Evolutionary conservation across 257 asterid genomes (phyloP).

Genomic region (Vinca minor): DNA sequence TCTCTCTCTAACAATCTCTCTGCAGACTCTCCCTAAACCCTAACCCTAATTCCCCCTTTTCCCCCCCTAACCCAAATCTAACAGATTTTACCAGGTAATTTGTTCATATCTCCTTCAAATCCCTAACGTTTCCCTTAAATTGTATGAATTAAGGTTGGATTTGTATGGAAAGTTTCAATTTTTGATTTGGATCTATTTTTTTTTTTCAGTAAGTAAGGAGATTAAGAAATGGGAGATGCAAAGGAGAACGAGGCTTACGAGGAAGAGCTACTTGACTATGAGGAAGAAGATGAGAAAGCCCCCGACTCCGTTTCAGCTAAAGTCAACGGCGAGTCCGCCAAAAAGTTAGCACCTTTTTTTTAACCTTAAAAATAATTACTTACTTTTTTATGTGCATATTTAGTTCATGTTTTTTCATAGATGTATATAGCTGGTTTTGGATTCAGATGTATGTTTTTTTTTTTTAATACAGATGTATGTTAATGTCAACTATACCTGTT

Average conservation of each 20-base stretch:
- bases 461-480: too few relatives aligned
- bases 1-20: conserved; percentile 3
- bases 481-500: background rate
- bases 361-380: background rate
- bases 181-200: conserved; percentile 20
- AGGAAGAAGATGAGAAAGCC: conserved; percentile 83
- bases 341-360: conserved; percentile 43
- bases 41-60: conserved; percentile 13
- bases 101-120: background rate
- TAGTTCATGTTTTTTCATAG: background rate
- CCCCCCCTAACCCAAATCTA: background rate
- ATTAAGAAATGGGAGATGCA: conserved; percentile 50
- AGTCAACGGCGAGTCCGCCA: conserved; percentile 78
- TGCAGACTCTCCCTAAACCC: conserved; percentile 29
- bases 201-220: background rate
- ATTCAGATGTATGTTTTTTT: background rate
- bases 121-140: background rate
- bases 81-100: conserved; percentile 20
- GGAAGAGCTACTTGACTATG: conserved; percentile 94
- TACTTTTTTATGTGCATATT: background rate
- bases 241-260: conserved; percentile 84
- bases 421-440: background rate
- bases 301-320: conserved; percentile 50
- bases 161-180: background rate
- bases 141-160: background rate